Percentiles rank a stretch among this genome's conserved stretches.
These are phyloP conservation scores for Triglochin maritima DNA, from an alignment of 106 monocot species.

Conservation along the genomic window DNA sequence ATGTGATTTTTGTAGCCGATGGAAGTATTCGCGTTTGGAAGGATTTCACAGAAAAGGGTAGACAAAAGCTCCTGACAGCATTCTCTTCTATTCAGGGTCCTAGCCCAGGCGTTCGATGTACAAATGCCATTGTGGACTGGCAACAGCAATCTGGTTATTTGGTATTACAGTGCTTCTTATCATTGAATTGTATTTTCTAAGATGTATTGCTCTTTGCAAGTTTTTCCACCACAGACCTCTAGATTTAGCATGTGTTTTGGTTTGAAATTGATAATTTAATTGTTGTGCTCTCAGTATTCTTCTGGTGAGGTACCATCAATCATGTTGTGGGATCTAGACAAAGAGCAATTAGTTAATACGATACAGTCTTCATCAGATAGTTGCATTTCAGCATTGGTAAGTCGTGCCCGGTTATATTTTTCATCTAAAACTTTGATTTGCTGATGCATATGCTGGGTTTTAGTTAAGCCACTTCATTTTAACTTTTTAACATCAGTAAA, in stretches of 20 bases:
- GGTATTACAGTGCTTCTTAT: slow-evolving; percentile 20
- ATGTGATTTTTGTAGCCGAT: slow-evolving; percentile 47
- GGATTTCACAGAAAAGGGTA: slow-evolving; percentile 50
- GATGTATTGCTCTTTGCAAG: too few species aligned
- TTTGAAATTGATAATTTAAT: background rate
- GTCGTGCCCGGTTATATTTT: slow-evolving; percentile 1
- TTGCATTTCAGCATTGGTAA: slow-evolving; percentile 61
- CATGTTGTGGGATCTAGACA: slow-evolving; percentile 82
- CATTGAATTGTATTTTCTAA: background rate
- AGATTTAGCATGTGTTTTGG: background rate
- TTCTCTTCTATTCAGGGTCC: slow-evolving; percentile 72
- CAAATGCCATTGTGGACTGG: slow-evolving; percentile 73
- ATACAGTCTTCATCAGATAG: slow-evolving; percentile 54
- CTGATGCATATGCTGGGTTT: too few species aligned
- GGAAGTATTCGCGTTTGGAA: slow-evolving; percentile 91
- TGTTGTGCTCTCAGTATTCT: slow-evolving; percentile 50
- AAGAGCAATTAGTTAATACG: slow-evolving; percentile 60
- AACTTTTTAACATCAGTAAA: too few species aligned
- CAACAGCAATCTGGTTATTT: slow-evolving; percentile 87
- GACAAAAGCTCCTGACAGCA: slow-evolving; percentile 84
- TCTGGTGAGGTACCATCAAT: slow-evolving; percentile 61
- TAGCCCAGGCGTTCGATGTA: slow-evolving; percentile 31
- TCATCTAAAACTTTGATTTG: background rate
- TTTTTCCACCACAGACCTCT: too few species aligned
- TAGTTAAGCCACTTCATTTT: too few species aligned